phyloP scores from a whole-genome alignment of 148 eudicot species.

The Diospyros kaki region DNA sequence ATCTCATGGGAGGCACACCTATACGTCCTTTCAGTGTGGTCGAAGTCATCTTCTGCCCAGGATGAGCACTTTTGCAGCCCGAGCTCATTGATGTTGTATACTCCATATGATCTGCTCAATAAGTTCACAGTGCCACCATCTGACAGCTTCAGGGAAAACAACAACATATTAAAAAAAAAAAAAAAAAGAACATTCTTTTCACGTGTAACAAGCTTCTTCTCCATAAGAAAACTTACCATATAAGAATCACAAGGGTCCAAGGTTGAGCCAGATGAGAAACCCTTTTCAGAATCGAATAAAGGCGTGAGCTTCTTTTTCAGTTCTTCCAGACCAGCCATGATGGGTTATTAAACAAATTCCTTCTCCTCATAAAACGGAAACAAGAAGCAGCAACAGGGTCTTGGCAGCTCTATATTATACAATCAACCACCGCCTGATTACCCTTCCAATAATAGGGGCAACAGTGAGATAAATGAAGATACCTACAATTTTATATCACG shows the following conservation, averaged over 20 bases:
- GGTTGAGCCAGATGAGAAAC: constrained; percentile 56
- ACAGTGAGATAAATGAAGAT: not conserved
- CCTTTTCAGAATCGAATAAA: constrained; percentile 87
- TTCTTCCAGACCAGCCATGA: constrained; percentile 86
- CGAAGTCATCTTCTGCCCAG: constrained; percentile 47
- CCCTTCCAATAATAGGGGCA: not conserved
- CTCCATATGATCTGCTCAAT: constrained; percentile 85
- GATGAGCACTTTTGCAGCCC: constrained; percentile 83
- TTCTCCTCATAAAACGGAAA: constrained; percentile 10
- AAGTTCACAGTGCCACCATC: constrained; percentile 80
- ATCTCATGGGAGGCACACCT: constrained; percentile 86
- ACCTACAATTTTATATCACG: not conserved
- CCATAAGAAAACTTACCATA: constrained; percentile 36
- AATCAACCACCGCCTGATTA: not conserved
- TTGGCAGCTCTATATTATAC: not conserved
- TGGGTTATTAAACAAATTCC: not conserved
- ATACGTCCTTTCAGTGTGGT: constrained; percentile 63
- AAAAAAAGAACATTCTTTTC: not conserved
- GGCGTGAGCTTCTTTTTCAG: constrained; percentile 90
- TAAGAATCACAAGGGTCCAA: constrained; percentile 63
- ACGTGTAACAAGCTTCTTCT: not conserved
- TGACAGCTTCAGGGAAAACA: constrained; percentile 38
- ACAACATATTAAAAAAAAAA: not conserved
- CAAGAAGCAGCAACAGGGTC: not conserved
- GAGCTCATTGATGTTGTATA: constrained; percentile 81